Evolutionary conservation across 495 filamentous ascomycete genomes (phyloP).

Genomic region (Aspergillus heteromorphus): DNA sequence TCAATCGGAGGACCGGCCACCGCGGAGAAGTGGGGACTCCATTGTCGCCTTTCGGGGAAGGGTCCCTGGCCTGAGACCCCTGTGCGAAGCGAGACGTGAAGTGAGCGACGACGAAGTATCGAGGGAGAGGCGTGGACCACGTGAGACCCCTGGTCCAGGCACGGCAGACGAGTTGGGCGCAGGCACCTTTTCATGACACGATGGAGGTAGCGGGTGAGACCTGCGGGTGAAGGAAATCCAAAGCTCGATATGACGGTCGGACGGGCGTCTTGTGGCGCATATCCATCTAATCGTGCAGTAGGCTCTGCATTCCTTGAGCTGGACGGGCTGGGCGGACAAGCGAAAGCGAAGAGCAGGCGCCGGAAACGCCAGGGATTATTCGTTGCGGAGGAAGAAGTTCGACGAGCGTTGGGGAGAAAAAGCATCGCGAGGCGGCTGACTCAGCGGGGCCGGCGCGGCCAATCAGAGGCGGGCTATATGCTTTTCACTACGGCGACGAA

Average conservation of each 20-base stretch:
- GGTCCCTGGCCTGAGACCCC: constrained; percentile 7
- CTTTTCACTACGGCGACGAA: too few species aligned
- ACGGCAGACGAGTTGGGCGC: constrained; percentile 31
- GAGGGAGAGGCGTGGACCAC: constrained; percentile 5
- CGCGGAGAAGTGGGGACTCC: constrained; percentile 19
- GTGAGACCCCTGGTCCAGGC: constrained; percentile 27
- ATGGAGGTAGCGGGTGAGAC: constrained; percentile 22
- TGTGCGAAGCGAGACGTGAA: background rate
- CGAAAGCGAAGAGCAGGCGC: background rate
- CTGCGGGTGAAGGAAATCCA: constrained; percentile 28
- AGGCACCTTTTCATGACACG: constrained; percentile 45
- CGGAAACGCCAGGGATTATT: background rate
- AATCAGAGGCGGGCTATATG: constrained; percentile 15
- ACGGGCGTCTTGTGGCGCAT: constrained; percentile 32
- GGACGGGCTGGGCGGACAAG: background rate
- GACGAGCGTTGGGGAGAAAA: background rate
- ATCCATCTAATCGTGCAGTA: constrained; percentile 31
- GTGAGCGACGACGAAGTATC: constrained; percentile 2
- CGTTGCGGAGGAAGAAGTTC: background rate
- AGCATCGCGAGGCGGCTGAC: constrained; percentile 13
- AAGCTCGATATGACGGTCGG: constrained; percentile 26
- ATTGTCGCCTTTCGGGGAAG: constrained; percentile 14
- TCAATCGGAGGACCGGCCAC: constrained; percentile 5
- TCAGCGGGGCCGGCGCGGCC: constrained; percentile 15
- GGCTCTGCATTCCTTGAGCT: constrained; percentile 16